These are phyloP conservation scores for Pseudogymnoascus sp. DNA, from an alignment of 2,329 filamentous ascomycete species.

Conservation along the genomic window DNA sequence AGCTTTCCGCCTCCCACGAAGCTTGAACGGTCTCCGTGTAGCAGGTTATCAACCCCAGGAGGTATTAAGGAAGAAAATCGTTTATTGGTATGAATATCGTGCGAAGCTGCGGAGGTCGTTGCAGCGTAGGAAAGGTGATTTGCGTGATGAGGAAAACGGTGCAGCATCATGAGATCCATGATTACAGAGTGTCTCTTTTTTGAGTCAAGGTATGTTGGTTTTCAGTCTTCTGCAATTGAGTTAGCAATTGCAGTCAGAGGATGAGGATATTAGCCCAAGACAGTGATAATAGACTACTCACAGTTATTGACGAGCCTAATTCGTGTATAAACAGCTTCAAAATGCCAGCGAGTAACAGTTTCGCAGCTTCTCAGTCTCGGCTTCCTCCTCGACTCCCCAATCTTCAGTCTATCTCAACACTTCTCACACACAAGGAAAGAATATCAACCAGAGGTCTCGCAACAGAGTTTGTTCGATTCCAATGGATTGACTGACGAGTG, in stretches of 20 bases:
- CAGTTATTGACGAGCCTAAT: neutral
- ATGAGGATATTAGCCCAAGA: neutral
- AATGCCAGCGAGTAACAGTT: conserved; percentile 6
- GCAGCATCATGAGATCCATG: conserved; percentile 7
- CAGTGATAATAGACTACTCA: neutral
- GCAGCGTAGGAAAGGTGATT: neutral
- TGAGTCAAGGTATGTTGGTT: conserved; percentile 4
- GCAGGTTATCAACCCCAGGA: neutral
- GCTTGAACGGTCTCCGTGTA: conserved; percentile 5
- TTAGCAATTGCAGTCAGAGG: neutral
- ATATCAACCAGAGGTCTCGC: conserved; percentile 2
- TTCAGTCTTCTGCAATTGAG: neutral
- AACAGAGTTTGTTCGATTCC: conserved; percentile 9
- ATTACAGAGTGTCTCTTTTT: neutral
- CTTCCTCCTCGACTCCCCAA: neutral
- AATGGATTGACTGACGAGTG: conserved; percentile 4
- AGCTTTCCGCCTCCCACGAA: neutral
- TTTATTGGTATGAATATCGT: conserved; percentile 11
- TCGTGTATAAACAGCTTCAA: neutral
- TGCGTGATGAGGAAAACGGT: neutral
- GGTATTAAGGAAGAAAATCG: neutral
- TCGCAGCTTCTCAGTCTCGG: neutral
- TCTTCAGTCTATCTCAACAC: conserved; percentile 6
- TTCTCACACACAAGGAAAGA: neutral
- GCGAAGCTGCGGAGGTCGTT: conserved; percentile 1